phyloP scores from a whole-genome alignment of 78 protist species.

The Dictyostelium purpureum region DNA sequence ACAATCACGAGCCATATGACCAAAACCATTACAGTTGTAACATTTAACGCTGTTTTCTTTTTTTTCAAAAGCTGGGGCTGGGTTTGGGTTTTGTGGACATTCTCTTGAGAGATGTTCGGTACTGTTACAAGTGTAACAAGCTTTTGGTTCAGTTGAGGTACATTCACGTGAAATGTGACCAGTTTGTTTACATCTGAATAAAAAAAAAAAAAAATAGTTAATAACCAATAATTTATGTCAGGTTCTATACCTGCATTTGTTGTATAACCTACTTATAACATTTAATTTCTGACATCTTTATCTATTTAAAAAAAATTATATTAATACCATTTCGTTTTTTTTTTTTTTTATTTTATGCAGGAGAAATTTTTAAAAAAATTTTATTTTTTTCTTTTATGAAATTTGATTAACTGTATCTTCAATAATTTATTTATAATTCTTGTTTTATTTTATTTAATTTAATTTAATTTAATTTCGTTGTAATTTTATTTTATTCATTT shows the following conservation, averaged over 20 bases:
- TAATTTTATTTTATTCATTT: too few relatives aligned
- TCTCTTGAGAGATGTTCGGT: conserved; percentile 50
- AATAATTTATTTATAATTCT: too few relatives aligned
- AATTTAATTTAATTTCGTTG: too few relatives aligned
- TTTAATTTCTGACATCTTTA: conserved; percentile 2
- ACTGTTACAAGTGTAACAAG: conserved; percentile 21
- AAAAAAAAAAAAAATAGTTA: too few relatives aligned
- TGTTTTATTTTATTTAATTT: too few relatives aligned
- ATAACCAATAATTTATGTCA: too few relatives aligned
- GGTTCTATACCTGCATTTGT: too few relatives aligned
- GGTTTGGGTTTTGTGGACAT: conserved; percentile 38
- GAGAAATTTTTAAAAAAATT: too few relatives aligned
- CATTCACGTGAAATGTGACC: conserved; percentile 40
- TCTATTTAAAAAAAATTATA: background rate
- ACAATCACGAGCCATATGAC: conserved; percentile 64
- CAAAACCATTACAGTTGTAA: conserved; percentile 44
- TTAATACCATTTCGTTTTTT: background rate
- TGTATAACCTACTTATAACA: too few relatives aligned
- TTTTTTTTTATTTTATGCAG: too few relatives aligned
- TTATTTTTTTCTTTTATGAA: too few relatives aligned
- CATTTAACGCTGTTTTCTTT: background rate
- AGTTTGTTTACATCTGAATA: conserved; percentile 20
- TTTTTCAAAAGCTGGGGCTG: background rate
- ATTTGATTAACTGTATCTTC: too few relatives aligned
- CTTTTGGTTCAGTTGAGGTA: background rate